Evolutionary conservation across 805 yeast species (phyloP), one percentile per base, ranked within the genome.

Genomic region (Candida nitratophila): DNA sequence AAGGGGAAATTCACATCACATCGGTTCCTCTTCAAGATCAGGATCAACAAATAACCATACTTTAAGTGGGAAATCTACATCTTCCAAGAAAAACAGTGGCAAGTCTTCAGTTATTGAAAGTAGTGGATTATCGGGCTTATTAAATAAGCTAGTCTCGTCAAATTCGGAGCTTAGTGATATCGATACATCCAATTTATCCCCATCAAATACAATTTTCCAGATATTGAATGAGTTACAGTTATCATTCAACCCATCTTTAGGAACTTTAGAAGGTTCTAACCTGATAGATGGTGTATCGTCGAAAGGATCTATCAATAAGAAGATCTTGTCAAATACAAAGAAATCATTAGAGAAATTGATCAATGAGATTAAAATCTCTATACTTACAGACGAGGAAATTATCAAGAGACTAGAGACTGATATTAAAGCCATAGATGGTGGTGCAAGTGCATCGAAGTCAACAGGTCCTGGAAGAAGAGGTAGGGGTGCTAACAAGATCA

Each of bases 181-280:
- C 7, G 17, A 39, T 22, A 39, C 12, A 33, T 19, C 38, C 3
- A 9, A 37, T 14, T n/a, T 19, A 4, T 20, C 43, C 19, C 76
- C 79, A 1, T 64, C 74, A 1, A 51, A 58, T 24, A 63, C 71
- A 3, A 47, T 83, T 42, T 71, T 71, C 26, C 74, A 75, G 44
- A 73, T 83, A 14, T 63, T 83, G 43, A 64, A 65, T 39, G 77
- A 76, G 49, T 60, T 81, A 33, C 68, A 71, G 39, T 59, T 83
- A 43, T 63, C 75, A 1, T 83, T 77, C 54, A 86, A 82, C 52
- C 65, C 74, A 4, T 74, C 77, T 34, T 66, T 74, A 16, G 89
- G 89, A 1, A 60, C 76, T 42, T 60, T 83, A 21, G 80, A 73
- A 50, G 90, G 90, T 0, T 66, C 76, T 0, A 63, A 73, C 1